Conservation (phyloP, 1,284 basidiomycete species). For the Takashimella koratensis region DNA sequence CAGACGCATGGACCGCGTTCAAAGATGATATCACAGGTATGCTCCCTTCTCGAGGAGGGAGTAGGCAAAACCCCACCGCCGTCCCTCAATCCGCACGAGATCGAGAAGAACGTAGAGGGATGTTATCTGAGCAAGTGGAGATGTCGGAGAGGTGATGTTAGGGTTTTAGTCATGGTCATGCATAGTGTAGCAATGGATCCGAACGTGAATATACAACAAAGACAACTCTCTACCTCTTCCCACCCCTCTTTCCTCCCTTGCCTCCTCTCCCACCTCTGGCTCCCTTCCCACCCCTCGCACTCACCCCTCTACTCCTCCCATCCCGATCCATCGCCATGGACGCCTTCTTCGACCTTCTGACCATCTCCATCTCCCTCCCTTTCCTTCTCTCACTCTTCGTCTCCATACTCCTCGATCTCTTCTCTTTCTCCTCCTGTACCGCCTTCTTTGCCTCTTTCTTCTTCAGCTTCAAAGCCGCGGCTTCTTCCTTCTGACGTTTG, state of each 20-base stretch:
- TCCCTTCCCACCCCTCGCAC: constrained; percentile 10
- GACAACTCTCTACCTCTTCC: too few species aligned
- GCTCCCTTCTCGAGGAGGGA: constrained; percentile 8
- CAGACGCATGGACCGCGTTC: constrained; percentile 32
- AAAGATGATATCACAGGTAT: constrained; percentile 21
- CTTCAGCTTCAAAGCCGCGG: neutral
- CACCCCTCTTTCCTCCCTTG: constrained; percentile 9
- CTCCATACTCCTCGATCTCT: constrained; percentile 40
- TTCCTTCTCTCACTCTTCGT: constrained; percentile 44
- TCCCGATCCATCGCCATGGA: constrained; percentile 40
- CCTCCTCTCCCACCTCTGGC: constrained; percentile 17
- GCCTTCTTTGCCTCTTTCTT: constrained; percentile 20
- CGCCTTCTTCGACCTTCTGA: constrained; percentile 40
- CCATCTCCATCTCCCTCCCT: constrained; percentile 42
- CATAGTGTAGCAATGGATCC: too few species aligned
- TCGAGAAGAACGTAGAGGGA: constrained; percentile 18
- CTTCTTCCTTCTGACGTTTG: constrained; percentile 14
- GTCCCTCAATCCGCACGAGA: neutral
- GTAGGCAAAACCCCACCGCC: neutral
- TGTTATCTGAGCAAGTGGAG: constrained; percentile 26
- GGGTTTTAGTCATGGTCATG: neutral
- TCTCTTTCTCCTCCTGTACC: constrained; percentile 24
- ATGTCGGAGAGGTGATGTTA: constrained; percentile 28
- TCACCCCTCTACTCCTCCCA: constrained; percentile 15
- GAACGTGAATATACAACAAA: too few species aligned